These are phyloP conservation scores for Colletotrichum sp. DNA, from an alignment of 2,329 filamentous ascomycete genomes.

Conservation along the genomic window DNA sequence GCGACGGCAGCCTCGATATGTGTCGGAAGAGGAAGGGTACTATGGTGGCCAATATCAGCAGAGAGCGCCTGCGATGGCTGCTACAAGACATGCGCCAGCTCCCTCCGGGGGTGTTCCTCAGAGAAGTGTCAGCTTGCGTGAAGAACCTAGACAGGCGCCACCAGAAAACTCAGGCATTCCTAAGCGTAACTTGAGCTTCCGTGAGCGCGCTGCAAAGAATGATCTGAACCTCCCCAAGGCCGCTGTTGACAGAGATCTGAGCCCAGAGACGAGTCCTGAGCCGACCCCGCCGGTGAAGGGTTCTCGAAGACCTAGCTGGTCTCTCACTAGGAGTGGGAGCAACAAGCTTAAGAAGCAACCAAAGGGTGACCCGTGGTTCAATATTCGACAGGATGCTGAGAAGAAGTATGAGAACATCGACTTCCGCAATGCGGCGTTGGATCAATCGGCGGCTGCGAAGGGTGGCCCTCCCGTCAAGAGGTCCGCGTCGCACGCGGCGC, in stretches of 20 bases:
- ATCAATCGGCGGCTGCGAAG: slow-evolving; percentile 21
- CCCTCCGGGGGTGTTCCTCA: slow-evolving; percentile 2
- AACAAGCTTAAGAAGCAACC: slow-evolving; percentile 65
- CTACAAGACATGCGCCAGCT: slow-evolving; percentile 17
- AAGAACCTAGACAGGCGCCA: not conserved
- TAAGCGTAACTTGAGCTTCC: slow-evolving; percentile 63
- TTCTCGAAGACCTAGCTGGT: slow-evolving; percentile 28
- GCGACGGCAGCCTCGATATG: slow-evolving; percentile 35
- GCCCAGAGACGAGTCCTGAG: slow-evolving; percentile 23
- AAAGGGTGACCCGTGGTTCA: slow-evolving; percentile 55
- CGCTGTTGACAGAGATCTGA: not conserved
- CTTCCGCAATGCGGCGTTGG: slow-evolving; percentile 25
- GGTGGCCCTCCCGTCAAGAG: slow-evolving; percentile 15
- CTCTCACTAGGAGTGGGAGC: slow-evolving; percentile 54
- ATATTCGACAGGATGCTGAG: slow-evolving; percentile 47
- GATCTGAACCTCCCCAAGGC: slow-evolving; percentile 40
- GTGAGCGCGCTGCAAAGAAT: slow-evolving; percentile 58
- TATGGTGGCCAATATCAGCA: slow-evolving; percentile 26
- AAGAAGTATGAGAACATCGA: slow-evolving; percentile 35
- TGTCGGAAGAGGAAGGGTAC: slow-evolving; percentile 31
- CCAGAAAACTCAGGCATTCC: slow-evolving; percentile 36
- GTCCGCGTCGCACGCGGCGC: slow-evolving; percentile 23
- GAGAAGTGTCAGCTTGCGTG: slow-evolving; percentile 23
- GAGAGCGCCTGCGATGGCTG: slow-evolving; percentile 23
- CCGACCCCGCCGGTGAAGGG: slow-evolving; percentile 31